phyloP scores from a whole-genome alignment of 2,329 filamentous ascomycete genomes.

The Lithohypha guttulata region DNA sequence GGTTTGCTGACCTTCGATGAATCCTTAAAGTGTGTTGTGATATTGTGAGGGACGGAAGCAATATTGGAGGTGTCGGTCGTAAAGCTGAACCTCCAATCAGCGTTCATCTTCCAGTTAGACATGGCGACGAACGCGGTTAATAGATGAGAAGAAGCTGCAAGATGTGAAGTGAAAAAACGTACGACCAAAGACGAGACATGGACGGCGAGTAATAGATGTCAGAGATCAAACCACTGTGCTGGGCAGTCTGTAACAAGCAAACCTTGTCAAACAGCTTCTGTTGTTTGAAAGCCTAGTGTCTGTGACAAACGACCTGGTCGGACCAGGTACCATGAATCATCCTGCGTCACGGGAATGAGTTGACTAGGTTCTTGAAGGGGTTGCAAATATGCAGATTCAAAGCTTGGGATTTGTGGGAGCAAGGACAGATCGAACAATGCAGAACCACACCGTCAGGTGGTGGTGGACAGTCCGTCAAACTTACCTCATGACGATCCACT shows the following conservation, averaged over 20 bases:
- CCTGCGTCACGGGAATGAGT: neutral
- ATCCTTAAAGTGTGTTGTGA: conserved; percentile 17
- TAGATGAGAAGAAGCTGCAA: neutral
- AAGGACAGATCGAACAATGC: conserved; percentile 4
- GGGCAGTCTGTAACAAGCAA: no score
- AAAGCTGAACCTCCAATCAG: neutral
- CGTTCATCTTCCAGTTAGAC: neutral
- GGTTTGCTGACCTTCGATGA: conserved; percentile 19
- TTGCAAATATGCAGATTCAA: conserved; percentile 7
- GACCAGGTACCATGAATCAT: conserved; percentile 6
- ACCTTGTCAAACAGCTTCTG: no score
- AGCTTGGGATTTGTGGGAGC: conserved; percentile 1
- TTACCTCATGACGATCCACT: conserved; percentile 8
- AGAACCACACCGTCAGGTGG: conserved; percentile 5
- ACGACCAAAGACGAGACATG: neutral
- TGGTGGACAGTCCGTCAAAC: neutral
- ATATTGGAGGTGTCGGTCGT: neutral
- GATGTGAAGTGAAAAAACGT: neutral
- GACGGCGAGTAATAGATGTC: neutral
- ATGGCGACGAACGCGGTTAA: no score
- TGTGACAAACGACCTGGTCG: neutral
- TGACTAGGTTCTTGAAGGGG: conserved; percentile 1
- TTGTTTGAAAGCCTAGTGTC: neutral
- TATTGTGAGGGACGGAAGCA: conserved; percentile 7
- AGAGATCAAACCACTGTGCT: neutral